A percentile compares a stretch with the other conserved stretches of the same genome.
These are phyloP conservation scores for Rhizophagus clarus DNA, from an alignment of 192 early-diverging fungal genomes.

Conservation along the genomic window DNA sequence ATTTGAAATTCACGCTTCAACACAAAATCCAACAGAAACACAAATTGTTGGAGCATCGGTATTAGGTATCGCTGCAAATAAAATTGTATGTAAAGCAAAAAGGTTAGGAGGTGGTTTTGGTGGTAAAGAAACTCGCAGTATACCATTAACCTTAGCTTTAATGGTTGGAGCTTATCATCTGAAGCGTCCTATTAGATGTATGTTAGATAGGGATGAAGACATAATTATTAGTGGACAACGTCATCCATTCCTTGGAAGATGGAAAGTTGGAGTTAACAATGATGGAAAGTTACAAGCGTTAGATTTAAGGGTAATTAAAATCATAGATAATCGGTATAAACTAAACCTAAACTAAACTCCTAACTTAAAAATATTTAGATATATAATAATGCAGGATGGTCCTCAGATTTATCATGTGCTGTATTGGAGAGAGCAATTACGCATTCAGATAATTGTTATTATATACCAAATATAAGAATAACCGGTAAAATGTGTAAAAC, in stretches of 20 bases:
- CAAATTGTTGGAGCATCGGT: slow-evolving; percentile 70
- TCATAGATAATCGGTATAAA: not conserved
- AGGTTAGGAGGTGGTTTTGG: slow-evolving; percentile 90
- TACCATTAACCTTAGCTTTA: slow-evolving; percentile 62
- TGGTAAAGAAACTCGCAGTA: slow-evolving; percentile 73
- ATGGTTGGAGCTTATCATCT: slow-evolving; percentile 73
- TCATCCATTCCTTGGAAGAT: slow-evolving; percentile 79
- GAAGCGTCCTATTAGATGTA: slow-evolving; percentile 67
- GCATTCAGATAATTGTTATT: slow-evolving; percentile 82
- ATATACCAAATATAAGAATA: slow-evolving; percentile 68
- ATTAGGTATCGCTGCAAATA: slow-evolving; percentile 73
- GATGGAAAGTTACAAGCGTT: slow-evolving; percentile 69
- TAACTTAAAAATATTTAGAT: slow-evolving; percentile 35
- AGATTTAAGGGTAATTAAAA: slow-evolving; percentile 40
- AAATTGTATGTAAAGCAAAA: slow-evolving; percentile 76
- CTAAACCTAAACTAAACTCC: not conserved
- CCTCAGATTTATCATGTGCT: slow-evolving; percentile 61
- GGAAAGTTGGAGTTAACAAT: slow-evolving; percentile 71
- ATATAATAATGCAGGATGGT: slow-evolving; percentile 68
- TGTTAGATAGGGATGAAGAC: slow-evolving; percentile 85
- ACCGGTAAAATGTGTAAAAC: slow-evolving; percentile 76
- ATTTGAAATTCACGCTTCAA: slow-evolving; percentile 76
- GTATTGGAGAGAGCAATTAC: slow-evolving; percentile 77
- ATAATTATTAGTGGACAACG: slow-evolving; percentile 75
- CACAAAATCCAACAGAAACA: slow-evolving; percentile 77